Conservation (phyloP, 495 filamentous ascomycete species). For the Cenococcum geophilum region DNA sequence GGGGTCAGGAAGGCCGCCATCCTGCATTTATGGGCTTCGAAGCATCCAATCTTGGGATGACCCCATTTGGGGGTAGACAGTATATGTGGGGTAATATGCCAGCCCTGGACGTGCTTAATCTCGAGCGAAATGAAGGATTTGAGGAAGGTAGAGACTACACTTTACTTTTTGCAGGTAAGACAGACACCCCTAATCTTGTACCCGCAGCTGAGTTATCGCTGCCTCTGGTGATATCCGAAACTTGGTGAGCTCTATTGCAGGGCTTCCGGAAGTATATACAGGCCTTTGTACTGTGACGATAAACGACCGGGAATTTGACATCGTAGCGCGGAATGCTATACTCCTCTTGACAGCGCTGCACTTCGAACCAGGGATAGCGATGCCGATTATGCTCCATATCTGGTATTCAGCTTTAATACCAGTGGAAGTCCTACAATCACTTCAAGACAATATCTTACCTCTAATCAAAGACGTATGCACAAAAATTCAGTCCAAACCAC, state of each 20-base stretch:
- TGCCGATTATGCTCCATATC: conserved; percentile 37
- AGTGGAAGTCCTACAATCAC: neutral
- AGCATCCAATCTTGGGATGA: too few relatives aligned
- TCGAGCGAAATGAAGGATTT: conserved; percentile 43
- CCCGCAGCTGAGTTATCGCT: conserved; percentile 14
- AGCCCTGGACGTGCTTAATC: conserved; percentile 43
- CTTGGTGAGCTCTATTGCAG: conserved; percentile 39
- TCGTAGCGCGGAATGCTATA: conserved; percentile 45
- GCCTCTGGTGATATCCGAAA: conserved; percentile 48
- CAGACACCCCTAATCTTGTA: neutral
- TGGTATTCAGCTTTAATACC: conserved; percentile 40
- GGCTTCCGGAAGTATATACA: conserved; percentile 34
- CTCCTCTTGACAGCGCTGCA: conserved; percentile 40
- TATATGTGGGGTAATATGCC: conserved; percentile 43
- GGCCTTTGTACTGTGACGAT: conserved; percentile 31
- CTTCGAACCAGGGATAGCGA: conserved; percentile 22
- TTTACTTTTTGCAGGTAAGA: conserved; percentile 42
- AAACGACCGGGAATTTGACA: conserved; percentile 43
- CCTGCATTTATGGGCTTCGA: conserved; percentile 33
- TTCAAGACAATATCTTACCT: conserved; percentile 24
- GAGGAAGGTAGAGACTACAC: conserved; percentile 32
- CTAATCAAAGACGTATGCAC: conserved; percentile 33
- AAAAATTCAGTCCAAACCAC: conserved; percentile 27
- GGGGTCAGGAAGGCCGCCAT: conserved; percentile 26
- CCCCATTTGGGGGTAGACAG: conserved; percentile 25